phyloP scores from a whole-genome alignment of 2,329 filamentous ascomycete species.

The Aspergillus jensenii region DNA sequence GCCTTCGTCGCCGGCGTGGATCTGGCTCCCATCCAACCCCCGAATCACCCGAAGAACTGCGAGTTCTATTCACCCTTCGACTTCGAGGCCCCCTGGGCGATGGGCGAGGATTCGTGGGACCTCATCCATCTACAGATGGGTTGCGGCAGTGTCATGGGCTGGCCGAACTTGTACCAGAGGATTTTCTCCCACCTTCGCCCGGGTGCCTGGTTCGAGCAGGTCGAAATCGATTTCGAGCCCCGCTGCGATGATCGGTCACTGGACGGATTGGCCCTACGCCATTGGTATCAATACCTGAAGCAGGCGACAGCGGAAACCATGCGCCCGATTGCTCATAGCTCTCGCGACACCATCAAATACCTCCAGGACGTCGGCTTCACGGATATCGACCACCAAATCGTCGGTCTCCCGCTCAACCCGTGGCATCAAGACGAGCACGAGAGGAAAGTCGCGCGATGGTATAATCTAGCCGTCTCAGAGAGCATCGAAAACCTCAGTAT shows the following conservation, averaged over 20 bases:
- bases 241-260: slow-evolving; percentile 68
- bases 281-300: slow-evolving; percentile 70
- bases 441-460: slow-evolving; percentile 75
- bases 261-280: slow-evolving; percentile 53
- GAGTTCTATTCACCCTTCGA: slow-evolving; percentile 69
- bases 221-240: slow-evolving; percentile 83
- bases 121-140: slow-evolving; percentile 81
- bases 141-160: slow-evolving; percentile 73
- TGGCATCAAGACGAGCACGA: slow-evolving; percentile 67
- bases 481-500: slow-evolving; percentile 72
- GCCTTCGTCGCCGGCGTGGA: slow-evolving; percentile 64
- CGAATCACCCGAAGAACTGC: slow-evolving; percentile 69
- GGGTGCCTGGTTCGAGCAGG: slow-evolving; percentile 77
- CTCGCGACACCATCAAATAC: slow-evolving; percentile 56
- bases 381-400: slow-evolving; percentile 70
- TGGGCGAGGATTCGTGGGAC: slow-evolving; percentile 71
- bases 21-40: slow-evolving; percentile 61
- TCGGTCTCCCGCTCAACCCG: slow-evolving; percentile 70
- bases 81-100: slow-evolving; percentile 73
- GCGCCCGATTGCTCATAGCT: slow-evolving; percentile 65
- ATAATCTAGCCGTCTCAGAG: slow-evolving; percentile 73
- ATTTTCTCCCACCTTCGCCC: slow-evolving; percentile 73
- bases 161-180: slow-evolving; percentile 72
- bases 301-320: slow-evolving; percentile 66
- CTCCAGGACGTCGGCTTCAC: slow-evolving; percentile 74